phyloP scores from a whole-genome alignment of 73 alveolate genomes.

The Vitrella brassicaformis region DNA sequence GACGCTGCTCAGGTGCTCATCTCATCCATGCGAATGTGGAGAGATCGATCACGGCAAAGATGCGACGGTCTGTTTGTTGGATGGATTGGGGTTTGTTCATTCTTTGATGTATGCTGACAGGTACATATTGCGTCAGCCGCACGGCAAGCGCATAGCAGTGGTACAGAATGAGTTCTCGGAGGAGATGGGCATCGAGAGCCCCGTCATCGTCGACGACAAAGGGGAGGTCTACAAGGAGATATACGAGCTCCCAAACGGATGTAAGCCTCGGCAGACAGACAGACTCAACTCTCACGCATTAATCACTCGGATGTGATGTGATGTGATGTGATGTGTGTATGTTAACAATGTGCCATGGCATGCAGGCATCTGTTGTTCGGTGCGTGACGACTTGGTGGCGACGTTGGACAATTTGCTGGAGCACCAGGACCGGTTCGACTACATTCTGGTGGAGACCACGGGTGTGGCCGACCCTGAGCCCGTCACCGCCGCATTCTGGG shows the following conservation, averaged over 20 bases:
- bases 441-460: neutral
- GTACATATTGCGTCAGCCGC: no score
- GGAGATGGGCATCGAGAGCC: slow-evolving; percentile 6
- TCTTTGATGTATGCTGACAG: no score
- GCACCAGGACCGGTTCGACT: neutral
- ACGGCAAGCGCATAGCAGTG: slow-evolving; percentile 1
- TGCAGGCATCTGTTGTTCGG: neutral
- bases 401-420: neutral
- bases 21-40: no score
- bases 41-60: no score
- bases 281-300: no score
- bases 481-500: neutral
- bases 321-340: no score
- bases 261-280: no score
- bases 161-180: neutral
- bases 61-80: no score
- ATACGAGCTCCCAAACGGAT: neutral
- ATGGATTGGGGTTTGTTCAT: no score
- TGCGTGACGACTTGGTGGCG: neutral
- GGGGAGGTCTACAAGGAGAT: neutral
- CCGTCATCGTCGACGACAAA: neutral
- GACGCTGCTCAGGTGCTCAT: no score
- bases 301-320: no score
- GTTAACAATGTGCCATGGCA: no score
- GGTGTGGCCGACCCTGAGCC: neutral